Evolutionary conservation across 208 protist species (phyloP).

Genomic region (Leptomonas pyrrhocoris): DNA sequence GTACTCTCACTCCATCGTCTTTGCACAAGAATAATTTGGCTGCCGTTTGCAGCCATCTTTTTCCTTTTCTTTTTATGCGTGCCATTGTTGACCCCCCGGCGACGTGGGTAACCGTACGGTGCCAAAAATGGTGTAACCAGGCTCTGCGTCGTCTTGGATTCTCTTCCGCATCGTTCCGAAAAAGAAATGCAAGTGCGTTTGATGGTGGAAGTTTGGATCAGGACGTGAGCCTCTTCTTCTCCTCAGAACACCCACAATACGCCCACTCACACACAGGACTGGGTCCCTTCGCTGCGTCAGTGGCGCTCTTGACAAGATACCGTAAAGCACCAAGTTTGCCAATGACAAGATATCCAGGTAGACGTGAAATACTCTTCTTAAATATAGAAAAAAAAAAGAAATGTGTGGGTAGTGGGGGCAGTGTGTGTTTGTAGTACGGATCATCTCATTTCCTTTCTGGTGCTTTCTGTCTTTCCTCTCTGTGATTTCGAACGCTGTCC

Average conservation of each 20-base stretch:
- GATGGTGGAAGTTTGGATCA: not conserved
- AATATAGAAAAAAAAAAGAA: too few species aligned
- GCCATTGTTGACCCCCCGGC: not conserved
- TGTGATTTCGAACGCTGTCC: not conserved
- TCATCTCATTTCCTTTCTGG: too few species aligned
- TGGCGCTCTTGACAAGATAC: too few species aligned
- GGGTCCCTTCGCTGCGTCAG: too few species aligned
- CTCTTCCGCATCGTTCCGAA: not conserved
- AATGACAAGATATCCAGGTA: not conserved
- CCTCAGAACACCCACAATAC: not conserved
- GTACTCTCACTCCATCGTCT: too few species aligned
- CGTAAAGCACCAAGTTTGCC: not conserved
- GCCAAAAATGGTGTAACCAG: not conserved
- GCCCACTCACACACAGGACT: not conserved
- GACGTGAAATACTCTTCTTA: conserved; percentile 4
- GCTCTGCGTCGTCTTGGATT: not conserved
- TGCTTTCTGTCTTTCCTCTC: too few species aligned
- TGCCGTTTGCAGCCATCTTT: not conserved
- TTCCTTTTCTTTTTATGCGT: not conserved
- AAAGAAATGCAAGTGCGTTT: not conserved
- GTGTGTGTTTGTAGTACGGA: not conserved
- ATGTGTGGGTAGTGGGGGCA: not conserved
- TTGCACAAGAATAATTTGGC: too few species aligned
- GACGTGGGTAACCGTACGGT: too few species aligned
- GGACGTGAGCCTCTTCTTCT: not conserved